phyloP scores from a whole-genome alignment of 1,139 yeast species.

The Scheffersomyces insectosa region DNA sequence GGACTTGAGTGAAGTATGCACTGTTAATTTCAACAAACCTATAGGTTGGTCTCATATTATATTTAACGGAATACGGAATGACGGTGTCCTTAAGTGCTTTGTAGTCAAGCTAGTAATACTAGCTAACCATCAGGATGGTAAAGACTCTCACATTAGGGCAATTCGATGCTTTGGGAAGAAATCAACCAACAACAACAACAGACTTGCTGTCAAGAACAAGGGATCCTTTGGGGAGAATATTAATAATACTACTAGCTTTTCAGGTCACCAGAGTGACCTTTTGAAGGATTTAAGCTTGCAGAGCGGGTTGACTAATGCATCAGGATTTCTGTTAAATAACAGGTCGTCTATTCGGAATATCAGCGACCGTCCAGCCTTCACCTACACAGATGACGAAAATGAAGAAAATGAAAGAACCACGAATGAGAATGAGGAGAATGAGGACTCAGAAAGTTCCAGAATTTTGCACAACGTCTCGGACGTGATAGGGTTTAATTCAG shows the following conservation, averaged over 20 bases:
- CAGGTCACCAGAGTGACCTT: constrained; percentile 17
- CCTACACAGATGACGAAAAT: constrained; percentile 7
- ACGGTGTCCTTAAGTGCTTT: constrained; percentile 69
- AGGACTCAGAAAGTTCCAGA: constrained; percentile 23
- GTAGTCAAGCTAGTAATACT: constrained; percentile 67
- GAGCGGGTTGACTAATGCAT: constrained; percentile 16
- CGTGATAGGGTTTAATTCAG: constrained; percentile 44
- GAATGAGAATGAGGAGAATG: constrained; percentile 1
- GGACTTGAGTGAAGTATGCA: constrained; percentile 75
- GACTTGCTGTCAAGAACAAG: constrained; percentile 1
- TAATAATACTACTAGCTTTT: background rate
- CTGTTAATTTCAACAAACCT: constrained; percentile 67
- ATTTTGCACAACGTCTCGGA: constrained; percentile 39
- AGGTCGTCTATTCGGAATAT: constrained; percentile 4
- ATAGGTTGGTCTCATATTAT: constrained; percentile 84
- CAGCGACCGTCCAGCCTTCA: background rate
- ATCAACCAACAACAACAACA: constrained; percentile 11
- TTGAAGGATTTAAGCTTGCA: constrained; percentile 31
- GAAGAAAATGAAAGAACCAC: constrained; percentile 7
- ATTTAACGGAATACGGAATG: constrained; percentile 61
- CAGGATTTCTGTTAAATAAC: constrained; percentile 33
- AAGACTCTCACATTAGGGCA: constrained; percentile 88
- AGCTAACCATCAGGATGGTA: constrained; percentile 93
- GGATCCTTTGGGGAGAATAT: background rate
- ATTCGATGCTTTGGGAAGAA: constrained; percentile 55